These are phyloP conservation scores for Talaromyces liani DNA, from an alignment of 495 filamentous ascomycete genomes.

Conservation along the genomic window DNA sequence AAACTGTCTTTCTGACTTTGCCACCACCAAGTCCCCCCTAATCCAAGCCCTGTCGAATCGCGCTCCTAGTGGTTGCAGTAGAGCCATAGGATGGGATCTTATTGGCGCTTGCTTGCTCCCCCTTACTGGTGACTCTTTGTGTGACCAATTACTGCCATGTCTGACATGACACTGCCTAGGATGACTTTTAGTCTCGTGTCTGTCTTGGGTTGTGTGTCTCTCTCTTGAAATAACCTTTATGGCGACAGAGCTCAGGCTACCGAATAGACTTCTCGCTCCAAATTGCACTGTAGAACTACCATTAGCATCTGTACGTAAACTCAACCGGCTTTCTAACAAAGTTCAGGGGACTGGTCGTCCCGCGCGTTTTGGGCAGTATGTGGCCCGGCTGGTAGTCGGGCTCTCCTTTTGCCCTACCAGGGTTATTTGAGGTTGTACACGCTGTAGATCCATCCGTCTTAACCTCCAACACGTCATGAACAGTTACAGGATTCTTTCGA, in stretches of 20 bases:
- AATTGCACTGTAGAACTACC: not conserved
- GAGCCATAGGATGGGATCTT: not conserved
- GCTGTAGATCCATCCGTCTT: not conserved
- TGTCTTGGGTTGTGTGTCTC: not conserved
- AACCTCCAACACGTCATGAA: not conserved
- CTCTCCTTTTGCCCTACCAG: not conserved
- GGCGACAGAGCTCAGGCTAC: not conserved
- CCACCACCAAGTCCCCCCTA: not conserved
- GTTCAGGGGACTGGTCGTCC: not conserved
- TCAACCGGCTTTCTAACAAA: not conserved
- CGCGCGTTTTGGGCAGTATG: not conserved
- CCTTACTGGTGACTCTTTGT: not conserved
- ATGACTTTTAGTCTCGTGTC: not conserved
- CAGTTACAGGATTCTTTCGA: not conserved
- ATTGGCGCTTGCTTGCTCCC: not conserved
- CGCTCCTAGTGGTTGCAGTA: not conserved
- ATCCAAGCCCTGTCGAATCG: not conserved
- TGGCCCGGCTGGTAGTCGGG: not conserved
- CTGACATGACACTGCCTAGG: not conserved
- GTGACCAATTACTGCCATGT: not conserved
- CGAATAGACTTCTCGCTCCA: not conserved
- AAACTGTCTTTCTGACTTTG: not conserved
- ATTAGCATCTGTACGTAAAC: not conserved
- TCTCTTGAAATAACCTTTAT: not conserved
- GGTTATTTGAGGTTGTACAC: slow-evolving; percentile 3